phyloP scores from a whole-genome alignment of 1,139 yeast genomes.

The Debaryomyces robertsiae region DNA sequence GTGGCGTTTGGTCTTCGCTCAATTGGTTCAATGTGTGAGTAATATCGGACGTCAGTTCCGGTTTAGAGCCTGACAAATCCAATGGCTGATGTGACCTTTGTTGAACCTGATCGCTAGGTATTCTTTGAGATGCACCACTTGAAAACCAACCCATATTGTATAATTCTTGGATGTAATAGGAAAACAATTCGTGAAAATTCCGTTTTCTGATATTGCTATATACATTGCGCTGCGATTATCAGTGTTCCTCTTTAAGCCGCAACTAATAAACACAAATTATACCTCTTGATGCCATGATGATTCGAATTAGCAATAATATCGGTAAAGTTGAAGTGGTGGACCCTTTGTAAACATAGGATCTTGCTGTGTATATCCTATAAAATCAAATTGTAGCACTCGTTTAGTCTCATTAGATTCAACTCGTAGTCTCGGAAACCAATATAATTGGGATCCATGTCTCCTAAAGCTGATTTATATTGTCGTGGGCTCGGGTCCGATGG shows the following conservation, averaged over 20 bases:
- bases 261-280: too few relatives aligned
- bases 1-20: slow-evolving; percentile 21
- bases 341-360: too few relatives aligned
- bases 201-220: slow-evolving; percentile 6
- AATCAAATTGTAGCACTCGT: slow-evolving; percentile 34
- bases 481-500: slow-evolving; percentile 15
- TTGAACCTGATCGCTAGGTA: slow-evolving; percentile 25
- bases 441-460: slow-evolving; percentile 16
- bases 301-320: too few relatives aligned
- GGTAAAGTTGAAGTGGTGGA: too few relatives aligned
- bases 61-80: slow-evolving; percentile 17
- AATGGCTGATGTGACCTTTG: slow-evolving; percentile 41
- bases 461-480: slow-evolving; percentile 16
- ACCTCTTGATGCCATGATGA: too few relatives aligned
- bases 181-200: neutral
- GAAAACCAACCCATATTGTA: slow-evolving; percentile 31
- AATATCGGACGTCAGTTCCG: slow-evolving; percentile 32
- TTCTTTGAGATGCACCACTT: slow-evolving; percentile 11
- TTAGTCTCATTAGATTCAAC: slow-evolving; percentile 34
- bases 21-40: slow-evolving; percentile 42
- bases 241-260: too few relatives aligned
- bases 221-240: slow-evolving; percentile 6
- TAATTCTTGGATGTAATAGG: neutral
- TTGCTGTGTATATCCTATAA: slow-evolving; percentile 19
- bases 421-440: slow-evolving; percentile 35